Conservation (phyloP, 1,284 basidiomycete genomes). For the Sanguinoderma infundibulare region DNA sequence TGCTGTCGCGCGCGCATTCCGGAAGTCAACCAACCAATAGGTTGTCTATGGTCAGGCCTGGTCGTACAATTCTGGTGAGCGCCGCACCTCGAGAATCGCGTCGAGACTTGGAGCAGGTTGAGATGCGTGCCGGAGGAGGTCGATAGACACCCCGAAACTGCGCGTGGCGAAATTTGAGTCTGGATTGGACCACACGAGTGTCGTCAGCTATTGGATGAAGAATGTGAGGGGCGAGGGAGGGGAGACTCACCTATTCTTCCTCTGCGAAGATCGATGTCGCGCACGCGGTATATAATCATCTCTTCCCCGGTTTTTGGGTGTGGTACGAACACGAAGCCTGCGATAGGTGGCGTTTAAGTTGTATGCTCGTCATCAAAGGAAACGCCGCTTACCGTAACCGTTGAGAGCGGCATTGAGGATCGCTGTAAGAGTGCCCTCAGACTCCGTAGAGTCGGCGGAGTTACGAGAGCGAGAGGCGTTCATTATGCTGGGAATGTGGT, state of each 20-base stretch:
- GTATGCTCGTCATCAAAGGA: too few relatives aligned
- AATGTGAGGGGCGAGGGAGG: neutral
- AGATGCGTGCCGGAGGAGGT: neutral
- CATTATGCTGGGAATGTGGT: neutral
- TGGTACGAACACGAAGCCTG: neutral
- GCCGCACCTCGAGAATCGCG: constrained; percentile 7
- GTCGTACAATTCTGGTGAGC: neutral
- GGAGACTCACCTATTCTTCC: constrained; percentile 1
- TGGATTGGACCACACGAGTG: neutral
- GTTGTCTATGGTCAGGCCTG: constrained; percentile 4
- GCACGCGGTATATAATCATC: constrained; percentile 3
- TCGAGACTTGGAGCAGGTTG: neutral
- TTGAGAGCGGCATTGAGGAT: neutral
- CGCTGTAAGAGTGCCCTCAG: neutral
- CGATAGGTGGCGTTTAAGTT: neutral
- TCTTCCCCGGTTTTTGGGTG: constrained; percentile 1
- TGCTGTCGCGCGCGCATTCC: neutral
- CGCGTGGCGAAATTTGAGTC: constrained; percentile 13
- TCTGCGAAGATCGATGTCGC: constrained; percentile 8
- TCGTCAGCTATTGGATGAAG: neutral
- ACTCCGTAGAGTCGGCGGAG: neutral
- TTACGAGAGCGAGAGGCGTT: neutral
- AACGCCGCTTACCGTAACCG: neutral
- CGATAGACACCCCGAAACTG: constrained; percentile 7
- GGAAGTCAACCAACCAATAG: neutral